phyloP scores from a whole-genome alignment of 208 protist genomes.

The Angomonas deanei region DNA sequence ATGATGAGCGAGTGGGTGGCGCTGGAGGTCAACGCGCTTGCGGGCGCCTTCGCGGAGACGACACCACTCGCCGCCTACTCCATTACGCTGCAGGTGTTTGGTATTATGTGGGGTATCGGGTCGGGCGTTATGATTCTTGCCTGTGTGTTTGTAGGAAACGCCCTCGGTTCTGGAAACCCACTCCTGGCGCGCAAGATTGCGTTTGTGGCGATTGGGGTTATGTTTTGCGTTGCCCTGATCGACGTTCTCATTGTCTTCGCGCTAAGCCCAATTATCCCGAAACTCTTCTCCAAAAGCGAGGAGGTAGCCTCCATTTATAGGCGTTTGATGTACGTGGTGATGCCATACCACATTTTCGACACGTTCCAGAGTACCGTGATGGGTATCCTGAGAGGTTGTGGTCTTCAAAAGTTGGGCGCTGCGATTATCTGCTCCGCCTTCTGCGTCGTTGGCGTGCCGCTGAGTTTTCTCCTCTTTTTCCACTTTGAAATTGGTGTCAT shows the following conservation, averaged over 20 bases:
- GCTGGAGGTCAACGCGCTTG: slow-evolving; percentile 68
- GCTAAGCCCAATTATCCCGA: slow-evolving; percentile 50
- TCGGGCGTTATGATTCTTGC: slow-evolving; percentile 69
- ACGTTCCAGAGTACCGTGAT: slow-evolving; percentile 79
- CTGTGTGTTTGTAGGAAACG: slow-evolving; percentile 79
- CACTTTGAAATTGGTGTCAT: slow-evolving; percentile 60
- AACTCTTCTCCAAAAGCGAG: slow-evolving; percentile 47
- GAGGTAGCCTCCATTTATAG: slow-evolving; percentile 39
- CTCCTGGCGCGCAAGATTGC: slow-evolving; percentile 56
- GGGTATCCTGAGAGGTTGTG: slow-evolving; percentile 70
- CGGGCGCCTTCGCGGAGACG: slow-evolving; percentile 46
- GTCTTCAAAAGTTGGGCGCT: slow-evolving; percentile 61
- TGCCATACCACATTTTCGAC: slow-evolving; percentile 81
- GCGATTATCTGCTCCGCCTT: slow-evolving; percentile 55
- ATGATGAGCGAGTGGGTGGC: slow-evolving; percentile 85
- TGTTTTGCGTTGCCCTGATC: slow-evolving; percentile 33
- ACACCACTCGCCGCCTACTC: slow-evolving; percentile 73
- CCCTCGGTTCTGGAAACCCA: slow-evolving; percentile 63
- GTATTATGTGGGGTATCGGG: slow-evolving; percentile 64
- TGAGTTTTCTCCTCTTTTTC: slow-evolving; percentile 76
- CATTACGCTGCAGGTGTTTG: slow-evolving; percentile 75
- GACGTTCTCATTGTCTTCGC: slow-evolving; percentile 40
- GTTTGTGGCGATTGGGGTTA: slow-evolving; percentile 48
- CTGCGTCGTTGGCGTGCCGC: slow-evolving; percentile 54
- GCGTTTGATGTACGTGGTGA: slow-evolving; percentile 51